Conservation (phyloP, 768 basidiomycete species). For the Psilocybe cyanescens region DNA sequence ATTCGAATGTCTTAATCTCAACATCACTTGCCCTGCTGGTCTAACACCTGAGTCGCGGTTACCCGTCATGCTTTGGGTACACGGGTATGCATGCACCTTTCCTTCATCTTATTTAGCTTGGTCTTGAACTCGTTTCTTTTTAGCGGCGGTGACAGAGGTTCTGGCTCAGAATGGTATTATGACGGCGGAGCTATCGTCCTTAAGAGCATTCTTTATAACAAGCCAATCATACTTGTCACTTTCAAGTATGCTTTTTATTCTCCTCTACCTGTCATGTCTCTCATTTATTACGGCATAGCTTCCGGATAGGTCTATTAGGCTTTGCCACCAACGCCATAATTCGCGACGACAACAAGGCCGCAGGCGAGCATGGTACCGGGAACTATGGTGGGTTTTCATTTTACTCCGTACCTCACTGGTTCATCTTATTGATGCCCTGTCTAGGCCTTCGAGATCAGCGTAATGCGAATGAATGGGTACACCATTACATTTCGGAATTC, state of each 20-base stretch:
- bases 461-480: conserved; percentile 65
- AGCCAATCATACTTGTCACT: conserved; percentile 72
- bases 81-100: conserved; percentile 58
- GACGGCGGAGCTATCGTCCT: conserved; percentile 75
- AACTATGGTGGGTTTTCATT: conserved; percentile 63
- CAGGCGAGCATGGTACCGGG: conserved; percentile 72
- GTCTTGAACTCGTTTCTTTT: conserved; percentile 12
- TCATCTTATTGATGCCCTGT: conserved; percentile 10
- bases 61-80: conserved; percentile 88
- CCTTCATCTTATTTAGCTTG: conserved; percentile 7
- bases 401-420: not conserved
- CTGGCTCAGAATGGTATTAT: conserved; percentile 78
- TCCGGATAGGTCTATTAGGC: conserved; percentile 77
- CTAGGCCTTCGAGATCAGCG: conserved; percentile 68
- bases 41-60: conserved; percentile 53
- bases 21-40: conserved; percentile 75
- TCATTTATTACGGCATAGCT: conserved; percentile 43
- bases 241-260: conserved; percentile 61
- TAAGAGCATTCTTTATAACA: conserved; percentile 62
- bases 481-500: conserved; percentile 60
- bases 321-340: conserved; percentile 72
- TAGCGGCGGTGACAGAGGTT: conserved; percentile 75
- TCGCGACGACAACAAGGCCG: conserved; percentile 65
- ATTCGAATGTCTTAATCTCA: conserved; percentile 80
- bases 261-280: not conserved